Evolutionary conservation across 768 basidiomycete genomes (phyloP).

Genomic region (Fistulinella prunicolor): DNA sequence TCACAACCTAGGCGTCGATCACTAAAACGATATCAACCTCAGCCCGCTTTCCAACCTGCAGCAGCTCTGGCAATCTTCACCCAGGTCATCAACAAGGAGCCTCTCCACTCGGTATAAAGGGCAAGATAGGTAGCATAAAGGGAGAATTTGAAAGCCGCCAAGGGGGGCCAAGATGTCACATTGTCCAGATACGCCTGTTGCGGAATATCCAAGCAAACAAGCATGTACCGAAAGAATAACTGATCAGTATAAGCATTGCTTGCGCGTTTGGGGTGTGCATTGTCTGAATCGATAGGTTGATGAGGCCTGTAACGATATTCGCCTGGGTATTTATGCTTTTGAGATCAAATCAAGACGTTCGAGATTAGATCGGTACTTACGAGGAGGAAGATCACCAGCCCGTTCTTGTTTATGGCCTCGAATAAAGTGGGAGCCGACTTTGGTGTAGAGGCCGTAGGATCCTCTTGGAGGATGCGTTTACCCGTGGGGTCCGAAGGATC

Average conservation of each 20-base stretch:
- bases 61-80: slow-evolving; percentile 57
- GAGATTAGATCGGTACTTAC: slow-evolving; percentile 45
- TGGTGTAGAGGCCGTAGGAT: slow-evolving; percentile 16
- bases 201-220: slow-evolving; percentile 58
- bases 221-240: slow-evolving; percentile 61
- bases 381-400: slow-evolving; percentile 73
- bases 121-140: background rate
- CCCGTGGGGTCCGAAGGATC: slow-evolving; percentile 22
- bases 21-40: background rate
- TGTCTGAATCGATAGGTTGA: slow-evolving; percentile 77
- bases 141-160: background rate
- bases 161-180: slow-evolving; percentile 12
- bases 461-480: slow-evolving; percentile 25
- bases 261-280: slow-evolving; percentile 64
- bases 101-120: slow-evolving; percentile 47
- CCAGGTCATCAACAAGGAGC: slow-evolving; percentile 50
- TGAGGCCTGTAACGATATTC: slow-evolving; percentile 79
- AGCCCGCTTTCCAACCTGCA: slow-evolving; percentile 64
- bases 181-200: slow-evolving; percentile 33
- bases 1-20: background rate
- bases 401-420: slow-evolving; percentile 81
- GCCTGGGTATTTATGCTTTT: slow-evolving; percentile 47
- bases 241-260: slow-evolving; percentile 60
- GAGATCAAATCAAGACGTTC: background rate
- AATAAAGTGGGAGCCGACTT: slow-evolving; percentile 51